These are phyloP conservation scores for Polyrhizophydium stewartii DNA, from an alignment of 371 early-diverging fungal genomes.

Conservation along the genomic window DNA sequence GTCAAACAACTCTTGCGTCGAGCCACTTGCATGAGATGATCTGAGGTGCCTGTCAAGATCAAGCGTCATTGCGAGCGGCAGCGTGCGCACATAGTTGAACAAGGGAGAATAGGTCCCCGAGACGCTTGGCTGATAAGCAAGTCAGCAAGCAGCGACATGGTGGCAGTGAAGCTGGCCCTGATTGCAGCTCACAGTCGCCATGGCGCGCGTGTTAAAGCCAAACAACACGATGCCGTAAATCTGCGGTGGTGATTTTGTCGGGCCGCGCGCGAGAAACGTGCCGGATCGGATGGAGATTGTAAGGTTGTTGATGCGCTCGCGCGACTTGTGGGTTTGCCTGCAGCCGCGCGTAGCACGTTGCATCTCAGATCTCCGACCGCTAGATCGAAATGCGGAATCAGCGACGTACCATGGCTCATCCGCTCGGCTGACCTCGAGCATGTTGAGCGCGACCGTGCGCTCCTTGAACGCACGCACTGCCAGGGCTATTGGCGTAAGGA, in stretches of 20 bases:
- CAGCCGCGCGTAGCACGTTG: no score
- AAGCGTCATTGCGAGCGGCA: conserved; percentile 31
- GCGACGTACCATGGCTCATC: no score
- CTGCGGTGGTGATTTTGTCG: not conserved
- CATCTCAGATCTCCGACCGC: no score
- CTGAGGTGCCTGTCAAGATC: conserved; percentile 36
- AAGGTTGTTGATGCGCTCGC: conserved; percentile 28
- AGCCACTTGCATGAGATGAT: no score
- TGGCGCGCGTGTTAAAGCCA: not conserved
- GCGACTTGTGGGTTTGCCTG: conserved; percentile 11
- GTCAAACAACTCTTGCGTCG: no score
- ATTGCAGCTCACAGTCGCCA: not conserved
- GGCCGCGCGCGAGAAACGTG: not conserved
- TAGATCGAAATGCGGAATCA: no score
- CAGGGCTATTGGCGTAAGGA: conserved; percentile 36
- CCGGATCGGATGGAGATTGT: conserved; percentile 5
- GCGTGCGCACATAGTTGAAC: conserved; percentile 22
- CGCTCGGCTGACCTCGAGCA: conserved; percentile 25
- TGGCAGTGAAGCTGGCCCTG: no score
- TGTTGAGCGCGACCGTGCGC: conserved; percentile 36
- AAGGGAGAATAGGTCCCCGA: conserved; percentile 24
- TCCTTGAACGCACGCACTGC: conserved; percentile 42
- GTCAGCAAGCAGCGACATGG: no score
- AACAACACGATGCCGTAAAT: conserved; percentile 7
- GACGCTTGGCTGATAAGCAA: conserved; percentile 20